These are phyloP conservation scores for Phytophthora pinifolia DNA, from an alignment of 352 stramenopile genomes.

Conservation along the genomic window DNA sequence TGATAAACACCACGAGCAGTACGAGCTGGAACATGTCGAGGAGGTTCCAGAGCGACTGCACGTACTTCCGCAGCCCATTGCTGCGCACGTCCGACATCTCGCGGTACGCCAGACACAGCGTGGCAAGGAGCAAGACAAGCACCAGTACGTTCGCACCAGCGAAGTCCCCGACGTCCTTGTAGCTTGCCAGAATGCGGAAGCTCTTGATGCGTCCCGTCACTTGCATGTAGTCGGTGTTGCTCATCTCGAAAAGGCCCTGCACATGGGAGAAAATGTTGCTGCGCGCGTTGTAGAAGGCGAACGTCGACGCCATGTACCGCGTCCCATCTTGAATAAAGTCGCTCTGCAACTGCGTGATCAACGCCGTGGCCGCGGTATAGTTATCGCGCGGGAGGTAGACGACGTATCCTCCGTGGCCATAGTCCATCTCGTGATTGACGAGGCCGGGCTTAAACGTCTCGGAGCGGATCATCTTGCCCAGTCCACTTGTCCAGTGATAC, in stretches of 20 bases:
- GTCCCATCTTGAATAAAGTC: constrained; percentile 66
- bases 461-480: constrained; percentile 53
- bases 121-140: constrained; percentile 58
- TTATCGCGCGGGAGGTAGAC: constrained; percentile 79
- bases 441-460: constrained; percentile 73
- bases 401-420: constrained; percentile 68
- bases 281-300: constrained; percentile 75
- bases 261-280: constrained; percentile 79
- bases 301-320: constrained; percentile 60
- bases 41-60: constrained; percentile 79
- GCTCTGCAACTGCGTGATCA: constrained; percentile 50
- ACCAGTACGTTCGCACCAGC: constrained; percentile 55
- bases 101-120: constrained; percentile 48
- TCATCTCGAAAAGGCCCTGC: constrained; percentile 75
- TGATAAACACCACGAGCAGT: constrained; percentile 63
- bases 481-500: constrained; percentile 48
- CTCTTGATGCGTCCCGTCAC: constrained; percentile 66
- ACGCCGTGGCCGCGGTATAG: constrained; percentile 40
- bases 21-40: constrained; percentile 76
- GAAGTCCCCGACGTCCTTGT: constrained; percentile 45
- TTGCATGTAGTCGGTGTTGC: constrained; percentile 79
- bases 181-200: constrained; percentile 66
- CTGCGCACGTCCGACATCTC: constrained; percentile 56
- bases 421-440: constrained; percentile 68
- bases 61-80: constrained; percentile 57